Percentiles rank a stretch among this genome's conserved stretches.
Evolutionary conservation across 2,329 filamentous ascomycete species (phyloP).

Genomic region (Magnaporthiopsis poae): DNA sequence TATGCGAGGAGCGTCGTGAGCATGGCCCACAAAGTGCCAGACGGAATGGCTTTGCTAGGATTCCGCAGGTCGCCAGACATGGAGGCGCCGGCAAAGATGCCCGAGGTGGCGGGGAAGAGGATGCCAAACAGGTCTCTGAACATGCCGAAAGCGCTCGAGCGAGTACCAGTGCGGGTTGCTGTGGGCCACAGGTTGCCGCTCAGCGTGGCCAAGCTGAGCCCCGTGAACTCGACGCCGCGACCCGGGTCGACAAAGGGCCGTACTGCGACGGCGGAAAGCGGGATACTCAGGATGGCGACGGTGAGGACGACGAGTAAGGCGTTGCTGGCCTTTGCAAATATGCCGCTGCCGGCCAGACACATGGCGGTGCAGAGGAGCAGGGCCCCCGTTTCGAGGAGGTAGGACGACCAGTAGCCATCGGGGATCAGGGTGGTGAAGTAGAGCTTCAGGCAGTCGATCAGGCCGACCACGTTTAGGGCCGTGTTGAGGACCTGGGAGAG

Average conservation of each 20-base stretch:
- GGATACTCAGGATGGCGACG: slow-evolving; percentile 70
- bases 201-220: slow-evolving; percentile 60
- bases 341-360: slow-evolving; percentile 68
- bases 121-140: slow-evolving; percentile 81
- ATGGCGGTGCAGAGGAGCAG: slow-evolving; percentile 63
- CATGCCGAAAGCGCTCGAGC: slow-evolving; percentile 49
- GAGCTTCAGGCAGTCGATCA: slow-evolving; percentile 71
- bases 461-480: slow-evolving; percentile 75
- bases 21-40: slow-evolving; percentile 72
- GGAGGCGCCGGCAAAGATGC: slow-evolving; percentile 63
- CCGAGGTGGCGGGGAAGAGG: slow-evolving; percentile 63
- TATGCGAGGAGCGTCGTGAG: slow-evolving; percentile 68
- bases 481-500: slow-evolving; percentile 83
- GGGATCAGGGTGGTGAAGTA: slow-evolving; percentile 61
- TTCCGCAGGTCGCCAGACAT: slow-evolving; percentile 82
- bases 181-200: slow-evolving; percentile 61
- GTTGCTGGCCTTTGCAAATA: slow-evolving; percentile 74
- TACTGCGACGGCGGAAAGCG: slow-evolving; percentile 61
- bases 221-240: slow-evolving; percentile 64
- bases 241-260: slow-evolving; percentile 55
- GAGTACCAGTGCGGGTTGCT: slow-evolving; percentile 42
- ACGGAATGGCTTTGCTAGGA: slow-evolving; percentile 74
- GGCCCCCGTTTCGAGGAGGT: slow-evolving; percentile 64
- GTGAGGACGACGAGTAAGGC: slow-evolving; percentile 61
- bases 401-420: slow-evolving; percentile 66